Evolutionary conservation across 169 alveolate species (phyloP).

Genomic region (Neospora caninum): DNA sequence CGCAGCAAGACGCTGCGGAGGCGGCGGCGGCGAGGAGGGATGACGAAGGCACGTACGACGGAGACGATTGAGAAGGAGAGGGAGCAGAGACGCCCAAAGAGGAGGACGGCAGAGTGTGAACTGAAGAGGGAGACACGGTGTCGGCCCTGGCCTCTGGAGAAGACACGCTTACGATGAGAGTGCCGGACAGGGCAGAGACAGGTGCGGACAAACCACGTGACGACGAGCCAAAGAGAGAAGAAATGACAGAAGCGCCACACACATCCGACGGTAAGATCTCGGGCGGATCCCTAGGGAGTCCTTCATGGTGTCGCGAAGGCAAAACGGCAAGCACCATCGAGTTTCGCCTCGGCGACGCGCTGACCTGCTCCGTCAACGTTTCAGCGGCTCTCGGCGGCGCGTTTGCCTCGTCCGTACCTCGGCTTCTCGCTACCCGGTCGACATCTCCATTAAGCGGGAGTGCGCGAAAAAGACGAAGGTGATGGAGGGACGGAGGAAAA

Average conservation of each 20-base stretch:
- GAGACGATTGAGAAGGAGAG: neutral
- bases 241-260: neutral
- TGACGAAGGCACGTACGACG: neutral
- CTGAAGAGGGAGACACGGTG: neutral
- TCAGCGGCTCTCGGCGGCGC: neutral
- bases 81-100: neutral
- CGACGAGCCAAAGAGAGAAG: neutral
- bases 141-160: neutral
- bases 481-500: neutral
- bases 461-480: neutral
- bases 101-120: neutral
- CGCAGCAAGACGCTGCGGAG: constrained; percentile 29
- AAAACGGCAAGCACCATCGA: neutral
- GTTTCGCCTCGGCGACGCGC: neutral
- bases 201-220: neutral
- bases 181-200: neutral
- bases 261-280: neutral
- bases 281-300: neutral
- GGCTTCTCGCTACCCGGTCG: neutral
- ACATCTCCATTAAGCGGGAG: neutral
- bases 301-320: neutral
- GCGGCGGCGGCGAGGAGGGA: constrained; percentile 26
- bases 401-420: neutral
- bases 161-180: neutral
- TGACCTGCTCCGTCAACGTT: neutral